A percentile compares a stretch with the other conserved stretches of the same genome.
phyloP scores from a whole-genome alignment of 1,139 yeast species.

The Candida smagusa region DNA sequence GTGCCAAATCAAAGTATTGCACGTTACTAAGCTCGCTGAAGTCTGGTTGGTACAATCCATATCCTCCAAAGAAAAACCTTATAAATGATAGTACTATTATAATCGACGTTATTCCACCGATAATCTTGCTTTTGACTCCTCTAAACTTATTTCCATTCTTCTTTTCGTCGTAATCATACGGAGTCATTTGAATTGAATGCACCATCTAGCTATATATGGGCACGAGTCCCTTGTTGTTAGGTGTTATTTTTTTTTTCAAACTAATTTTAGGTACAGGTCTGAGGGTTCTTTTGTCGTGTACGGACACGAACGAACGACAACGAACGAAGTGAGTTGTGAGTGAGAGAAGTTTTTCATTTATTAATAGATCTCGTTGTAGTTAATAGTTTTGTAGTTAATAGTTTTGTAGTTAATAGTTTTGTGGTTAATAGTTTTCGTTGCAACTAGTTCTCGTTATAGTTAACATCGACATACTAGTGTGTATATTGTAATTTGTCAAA shows the following conservation, averaged over 20 bases:
- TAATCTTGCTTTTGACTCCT: not conserved
- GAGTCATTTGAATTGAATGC: slow-evolving; percentile 13
- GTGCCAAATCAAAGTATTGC: slow-evolving; percentile 43
- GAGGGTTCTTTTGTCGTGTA: too few relatives aligned
- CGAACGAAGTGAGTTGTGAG: too few relatives aligned
- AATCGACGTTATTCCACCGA: slow-evolving; percentile 3
- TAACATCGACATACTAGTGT: too few relatives aligned
- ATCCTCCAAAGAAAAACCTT: not conserved
- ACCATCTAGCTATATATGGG: slow-evolving; percentile 6
- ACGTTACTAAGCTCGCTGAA: slow-evolving; percentile 23
- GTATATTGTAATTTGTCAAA: too few relatives aligned
- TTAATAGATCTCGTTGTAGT: too few relatives aligned
- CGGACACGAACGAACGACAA: too few relatives aligned
- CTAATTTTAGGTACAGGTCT: too few relatives aligned
- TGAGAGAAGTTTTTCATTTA: too few relatives aligned
- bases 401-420: too few relatives aligned
- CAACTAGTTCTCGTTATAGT: too few relatives aligned
- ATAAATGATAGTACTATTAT: slow-evolving; percentile 7
- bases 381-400: too few relatives aligned
- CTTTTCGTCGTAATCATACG: slow-evolving; percentile 15
- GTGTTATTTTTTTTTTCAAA: not conserved
- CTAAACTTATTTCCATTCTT: not conserved
- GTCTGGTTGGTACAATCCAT: slow-evolving; percentile 16
- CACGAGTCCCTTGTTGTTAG: not conserved
- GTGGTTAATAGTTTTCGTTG: too few relatives aligned